Evolutionary conservation across 805 yeast species (phyloP).

Genomic region (Yamadazyma paraphyllophila): DNA sequence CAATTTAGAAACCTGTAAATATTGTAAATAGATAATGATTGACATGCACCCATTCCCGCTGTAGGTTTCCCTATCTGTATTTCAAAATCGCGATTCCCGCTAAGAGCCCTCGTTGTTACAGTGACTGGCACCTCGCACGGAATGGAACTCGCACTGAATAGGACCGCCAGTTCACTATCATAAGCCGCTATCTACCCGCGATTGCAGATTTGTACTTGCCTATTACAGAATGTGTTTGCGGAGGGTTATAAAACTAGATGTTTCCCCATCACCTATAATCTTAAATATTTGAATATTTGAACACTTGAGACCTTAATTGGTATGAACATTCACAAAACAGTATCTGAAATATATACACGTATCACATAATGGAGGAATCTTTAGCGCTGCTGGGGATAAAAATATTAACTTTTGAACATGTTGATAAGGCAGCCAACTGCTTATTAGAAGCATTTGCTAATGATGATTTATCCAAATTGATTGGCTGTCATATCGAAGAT

Average conservation of each 20-base stretch:
- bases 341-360: neutral
- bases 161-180: neutral
- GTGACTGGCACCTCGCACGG: too few species aligned
- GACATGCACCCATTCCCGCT: neutral
- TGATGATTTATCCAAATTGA: constrained; percentile 34
- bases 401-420: constrained; percentile 20
- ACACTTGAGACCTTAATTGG: neutral
- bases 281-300: too few species aligned
- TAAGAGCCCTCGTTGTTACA: too few species aligned
- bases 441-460: constrained; percentile 33
- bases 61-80: neutral
- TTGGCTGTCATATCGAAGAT: constrained; percentile 25
- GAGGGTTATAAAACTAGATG: neutral
- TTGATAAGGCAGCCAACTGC: constrained; percentile 35
- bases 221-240: constrained; percentile 1
- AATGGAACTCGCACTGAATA: neutral
- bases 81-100: neutral
- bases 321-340: neutral
- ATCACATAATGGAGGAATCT: constrained; percentile 3
- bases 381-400: constrained; percentile 11
- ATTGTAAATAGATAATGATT: neutral
- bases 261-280: neutral
- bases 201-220: neutral
- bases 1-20: neutral
- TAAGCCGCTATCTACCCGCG: neutral